These are phyloP conservation scores for Spinellus fusiger DNA, from an alignment of 192 early-diverging fungal species.

Conservation along the genomic window DNA sequence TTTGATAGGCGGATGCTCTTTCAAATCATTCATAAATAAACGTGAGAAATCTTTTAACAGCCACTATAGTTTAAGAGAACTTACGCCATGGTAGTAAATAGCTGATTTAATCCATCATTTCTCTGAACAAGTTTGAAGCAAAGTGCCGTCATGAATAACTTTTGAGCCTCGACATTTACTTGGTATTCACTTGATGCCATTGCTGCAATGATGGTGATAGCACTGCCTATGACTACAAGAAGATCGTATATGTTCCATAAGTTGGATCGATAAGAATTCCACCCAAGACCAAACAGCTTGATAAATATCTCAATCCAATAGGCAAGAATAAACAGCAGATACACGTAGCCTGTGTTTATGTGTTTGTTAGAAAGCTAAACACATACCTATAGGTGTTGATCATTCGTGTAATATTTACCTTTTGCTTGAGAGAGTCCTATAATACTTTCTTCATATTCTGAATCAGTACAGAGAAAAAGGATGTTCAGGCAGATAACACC, in stretches of 20 bases:
- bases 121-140: slow-evolving; percentile 51
- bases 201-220: slow-evolving; percentile 19
- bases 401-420: slow-evolving; percentile 24
- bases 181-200: slow-evolving; percentile 23
- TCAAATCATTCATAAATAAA: not conserved
- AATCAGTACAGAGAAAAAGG: slow-evolving; percentile 34
- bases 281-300: slow-evolving; percentile 45
- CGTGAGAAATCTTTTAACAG: not conserved
- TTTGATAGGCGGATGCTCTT: slow-evolving; percentile 31
- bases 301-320: slow-evolving; percentile 44
- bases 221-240: slow-evolving; percentile 51
- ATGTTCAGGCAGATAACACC: slow-evolving; percentile 43
- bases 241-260: slow-evolving; percentile 64
- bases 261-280: slow-evolving; percentile 39
- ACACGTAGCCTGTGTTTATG: slow-evolving; percentile 28
- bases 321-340: slow-evolving; percentile 35
- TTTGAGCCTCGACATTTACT: slow-evolving; percentile 44
- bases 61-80: not conserved
- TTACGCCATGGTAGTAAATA: slow-evolving; percentile 58
- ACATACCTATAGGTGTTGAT: not conserved
- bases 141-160: slow-evolving; percentile 49
- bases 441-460: slow-evolving; percentile 11
- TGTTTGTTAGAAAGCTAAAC: slow-evolving; percentile 1
- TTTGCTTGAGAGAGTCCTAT: slow-evolving; percentile 11
- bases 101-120: slow-evolving; percentile 51